Conservation (phyloP, 202 grass and related monocot genomes). For the Setaria italica region DNA sequence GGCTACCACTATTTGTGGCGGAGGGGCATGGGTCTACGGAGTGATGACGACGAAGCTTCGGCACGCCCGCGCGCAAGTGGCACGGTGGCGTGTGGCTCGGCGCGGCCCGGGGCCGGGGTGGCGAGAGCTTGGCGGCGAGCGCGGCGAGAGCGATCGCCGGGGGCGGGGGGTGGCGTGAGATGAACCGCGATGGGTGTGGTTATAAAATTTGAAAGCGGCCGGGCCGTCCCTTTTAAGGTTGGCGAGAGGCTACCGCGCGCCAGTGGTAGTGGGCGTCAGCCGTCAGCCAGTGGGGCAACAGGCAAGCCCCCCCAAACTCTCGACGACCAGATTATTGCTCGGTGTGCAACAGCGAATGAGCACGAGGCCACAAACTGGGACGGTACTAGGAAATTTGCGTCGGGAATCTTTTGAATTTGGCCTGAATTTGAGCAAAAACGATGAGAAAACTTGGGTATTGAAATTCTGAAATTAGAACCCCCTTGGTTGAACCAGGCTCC, state of each 20-base stretch:
- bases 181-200: neutral
- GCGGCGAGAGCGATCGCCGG: slow-evolving; percentile 19
- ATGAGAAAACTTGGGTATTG: neutral
- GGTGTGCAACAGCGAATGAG: neutral
- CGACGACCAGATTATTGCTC: slow-evolving; percentile 19
- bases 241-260: neutral
- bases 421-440: neutral
- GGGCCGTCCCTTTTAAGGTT: slow-evolving; percentile 53
- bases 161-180: neutral
- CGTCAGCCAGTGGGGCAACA: slow-evolving; percentile 32
- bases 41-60: slow-evolving; percentile 32
- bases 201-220: slow-evolving; percentile 43
- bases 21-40: slow-evolving; percentile 19
- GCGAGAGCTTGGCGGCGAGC: neutral
- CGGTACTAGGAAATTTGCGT: neutral
- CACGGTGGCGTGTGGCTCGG: slow-evolving; percentile 19
- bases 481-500: neutral
- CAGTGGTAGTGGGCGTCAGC: slow-evolving; percentile 11
- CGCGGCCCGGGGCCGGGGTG: neutral
- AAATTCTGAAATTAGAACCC: neutral
- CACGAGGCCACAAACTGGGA: neutral
- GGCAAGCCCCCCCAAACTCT: neutral
- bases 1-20: neutral
- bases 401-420: neutral
- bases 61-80: slow-evolving; percentile 9